Conservation (phyloP, 441 rosid species). For the Euphorbia schlechtendalii region DNA sequence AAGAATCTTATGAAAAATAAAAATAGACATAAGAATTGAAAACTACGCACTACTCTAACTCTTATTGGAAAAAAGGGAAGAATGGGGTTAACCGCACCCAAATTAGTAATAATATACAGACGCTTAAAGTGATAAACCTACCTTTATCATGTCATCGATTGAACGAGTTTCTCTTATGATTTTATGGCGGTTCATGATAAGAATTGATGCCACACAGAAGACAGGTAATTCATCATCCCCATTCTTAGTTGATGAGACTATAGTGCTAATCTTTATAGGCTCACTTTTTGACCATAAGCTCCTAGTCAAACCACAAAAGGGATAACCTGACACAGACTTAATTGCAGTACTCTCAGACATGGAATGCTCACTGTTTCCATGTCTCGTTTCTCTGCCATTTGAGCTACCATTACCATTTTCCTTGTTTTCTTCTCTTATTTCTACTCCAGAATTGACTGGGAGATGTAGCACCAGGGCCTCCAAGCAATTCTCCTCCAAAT, state of each 20-base stretch:
- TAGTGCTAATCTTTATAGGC: constrained; percentile 40
- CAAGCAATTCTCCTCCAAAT: constrained; percentile 62
- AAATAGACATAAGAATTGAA: background rate
- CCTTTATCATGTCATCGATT: constrained; percentile 93
- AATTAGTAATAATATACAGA: constrained; percentile 13
- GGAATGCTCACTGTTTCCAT: constrained; percentile 33
- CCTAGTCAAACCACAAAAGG: constrained; percentile 75
- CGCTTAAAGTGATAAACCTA: constrained; percentile 23
- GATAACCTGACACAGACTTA: constrained; percentile 47
- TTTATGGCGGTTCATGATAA: constrained; percentile 79
- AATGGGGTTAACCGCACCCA: background rate
- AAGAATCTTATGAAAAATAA: background rate
- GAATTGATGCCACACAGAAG: constrained; percentile 89
- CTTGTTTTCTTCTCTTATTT: constrained; percentile 36
- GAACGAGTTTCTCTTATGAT: constrained; percentile 76
- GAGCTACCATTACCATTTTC: constrained; percentile 37
- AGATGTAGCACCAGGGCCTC: constrained; percentile 61
- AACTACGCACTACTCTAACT: background rate
- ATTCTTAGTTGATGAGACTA: constrained; percentile 50
- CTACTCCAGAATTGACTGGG: constrained; percentile 39
- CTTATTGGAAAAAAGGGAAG: background rate
- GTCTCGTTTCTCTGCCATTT: constrained; percentile 36
- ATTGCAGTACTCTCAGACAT: constrained; percentile 35
- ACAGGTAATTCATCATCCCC: constrained; percentile 73
- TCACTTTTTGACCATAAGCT: constrained; percentile 63